Conservation (phyloP, 2,329 filamentous ascomycete species). For the Trichoderma sp. region DNA sequence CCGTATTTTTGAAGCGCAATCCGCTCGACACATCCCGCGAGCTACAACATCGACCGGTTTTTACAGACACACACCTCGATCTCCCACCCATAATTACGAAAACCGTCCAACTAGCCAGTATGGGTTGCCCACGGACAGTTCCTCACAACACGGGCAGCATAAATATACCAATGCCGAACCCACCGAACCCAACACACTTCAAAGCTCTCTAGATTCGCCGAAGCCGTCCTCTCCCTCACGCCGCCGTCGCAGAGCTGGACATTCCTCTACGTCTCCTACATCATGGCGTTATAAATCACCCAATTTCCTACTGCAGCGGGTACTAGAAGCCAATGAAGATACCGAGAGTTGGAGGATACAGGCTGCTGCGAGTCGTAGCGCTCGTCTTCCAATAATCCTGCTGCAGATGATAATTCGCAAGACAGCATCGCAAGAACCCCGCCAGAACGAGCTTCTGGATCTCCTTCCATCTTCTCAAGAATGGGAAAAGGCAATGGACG, state of each 20-base stretch:
- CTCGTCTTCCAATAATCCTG: constrained; percentile 31
- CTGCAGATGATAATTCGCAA: constrained; percentile 33
- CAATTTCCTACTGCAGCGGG: constrained; percentile 27
- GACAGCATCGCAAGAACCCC: constrained; percentile 21
- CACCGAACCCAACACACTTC: neutral
- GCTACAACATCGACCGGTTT: neutral
- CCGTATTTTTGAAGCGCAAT: neutral
- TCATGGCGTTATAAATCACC: constrained; percentile 22
- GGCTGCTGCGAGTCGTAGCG: constrained; percentile 28
- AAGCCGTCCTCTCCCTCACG: neutral
- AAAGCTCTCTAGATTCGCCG: neutral
- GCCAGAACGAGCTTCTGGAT: constrained; percentile 23
- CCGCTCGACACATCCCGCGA: neutral
- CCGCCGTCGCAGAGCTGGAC: neutral
- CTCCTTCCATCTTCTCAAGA: constrained; percentile 28
- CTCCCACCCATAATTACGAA: neutral
- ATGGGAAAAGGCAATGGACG: constrained; percentile 26
- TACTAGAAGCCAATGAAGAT: constrained; percentile 18
- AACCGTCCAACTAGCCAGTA: neutral
- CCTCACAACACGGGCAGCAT: neutral
- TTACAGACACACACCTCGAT: neutral
- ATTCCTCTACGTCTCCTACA: neutral
- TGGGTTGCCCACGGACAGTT: neutral
- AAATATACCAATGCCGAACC: neutral
- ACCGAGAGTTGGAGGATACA: constrained; percentile 22